These are phyloP conservation scores for Rhizophlyctis rosea DNA, from an alignment of 192 early-diverging fungal genomes.

Conservation along the genomic window DNA sequence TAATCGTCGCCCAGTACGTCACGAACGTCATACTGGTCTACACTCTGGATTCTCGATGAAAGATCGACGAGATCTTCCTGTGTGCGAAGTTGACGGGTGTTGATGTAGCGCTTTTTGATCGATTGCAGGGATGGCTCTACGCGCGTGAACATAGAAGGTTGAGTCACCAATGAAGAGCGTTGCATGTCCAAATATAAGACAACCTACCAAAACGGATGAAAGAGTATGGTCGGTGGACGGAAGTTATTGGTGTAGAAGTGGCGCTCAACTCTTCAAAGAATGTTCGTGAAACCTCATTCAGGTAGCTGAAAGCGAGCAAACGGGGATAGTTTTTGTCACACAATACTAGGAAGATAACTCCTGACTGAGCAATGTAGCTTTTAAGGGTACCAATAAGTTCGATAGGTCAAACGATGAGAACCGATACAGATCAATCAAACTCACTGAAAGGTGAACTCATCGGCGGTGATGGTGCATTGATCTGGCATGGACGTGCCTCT, in stretches of 20 bases:
- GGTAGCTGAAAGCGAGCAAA: conserved; percentile 37
- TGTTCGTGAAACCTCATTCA: conserved; percentile 25
- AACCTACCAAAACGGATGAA: conserved; percentile 40
- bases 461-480: conserved; percentile 24
- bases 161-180: neutral
- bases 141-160: no score
- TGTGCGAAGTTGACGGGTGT: conserved; percentile 31
- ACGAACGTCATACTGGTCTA: conserved; percentile 20
- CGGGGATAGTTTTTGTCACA: conserved; percentile 35
- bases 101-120: conserved; percentile 38
- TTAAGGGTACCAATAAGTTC: conserved; percentile 3
- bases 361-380: conserved; percentile 24
- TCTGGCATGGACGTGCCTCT: no score
- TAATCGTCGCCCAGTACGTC: conserved; percentile 36
- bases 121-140: conserved; percentile 34
- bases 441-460: conserved; percentile 41
- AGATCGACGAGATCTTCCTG: conserved; percentile 38
- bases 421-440: neutral
- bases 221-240: conserved; percentile 36
- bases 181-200: neutral
- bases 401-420: conserved; percentile 6
- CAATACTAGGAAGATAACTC: conserved; percentile 29
- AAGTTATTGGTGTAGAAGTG: neutral
- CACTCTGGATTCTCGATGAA: conserved; percentile 10
- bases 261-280: conserved; percentile 30